Evolutionary conservation across 352 stramenopile species (phyloP).

Genomic region (Elongisporangium prolatum): DNA sequence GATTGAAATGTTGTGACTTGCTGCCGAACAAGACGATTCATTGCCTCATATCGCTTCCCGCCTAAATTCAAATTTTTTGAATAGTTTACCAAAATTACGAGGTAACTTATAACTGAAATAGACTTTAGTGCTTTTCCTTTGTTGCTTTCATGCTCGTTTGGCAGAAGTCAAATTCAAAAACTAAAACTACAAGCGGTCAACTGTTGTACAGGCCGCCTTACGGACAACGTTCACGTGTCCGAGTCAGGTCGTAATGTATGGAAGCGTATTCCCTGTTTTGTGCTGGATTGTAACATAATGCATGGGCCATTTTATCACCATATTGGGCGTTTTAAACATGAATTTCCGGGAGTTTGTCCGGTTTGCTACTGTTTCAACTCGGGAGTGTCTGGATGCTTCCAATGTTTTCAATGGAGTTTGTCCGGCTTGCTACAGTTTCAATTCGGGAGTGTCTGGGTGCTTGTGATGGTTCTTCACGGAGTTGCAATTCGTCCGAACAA

Average conservation of each 20-base stretch:
- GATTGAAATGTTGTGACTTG: no score
- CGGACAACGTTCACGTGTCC: neutral
- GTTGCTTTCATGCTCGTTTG: neutral
- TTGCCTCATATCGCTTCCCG: no score
- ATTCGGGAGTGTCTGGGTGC: slow-evolving; percentile 14
- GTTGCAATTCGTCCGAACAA: slow-evolving; percentile 5
- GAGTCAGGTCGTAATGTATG: neutral
- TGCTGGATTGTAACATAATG: slow-evolving; percentile 35
- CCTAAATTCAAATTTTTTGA: no score
- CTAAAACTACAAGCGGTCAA: no score
- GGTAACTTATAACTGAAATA: no score
- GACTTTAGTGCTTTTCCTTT: neutral
- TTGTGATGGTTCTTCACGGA: slow-evolving; percentile 10
- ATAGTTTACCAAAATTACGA: no score
- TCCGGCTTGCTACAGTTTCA: slow-evolving; percentile 3
- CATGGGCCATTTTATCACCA: slow-evolving; percentile 4
- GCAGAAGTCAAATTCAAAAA: neutral
- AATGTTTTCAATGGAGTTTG: no score
- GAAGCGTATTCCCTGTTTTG: slow-evolving; percentile 22
- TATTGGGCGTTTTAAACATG: no score
- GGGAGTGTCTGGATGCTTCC: no score
- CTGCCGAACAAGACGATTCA: no score
- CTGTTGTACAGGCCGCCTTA: neutral
- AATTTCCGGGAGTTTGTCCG: no score
- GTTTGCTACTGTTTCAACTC: no score